Percentiles rank a stretch among this genome's conserved stretches.
These are phyloP conservation scores for Myxozyma neglecta DNA, from an alignment of 805 yeast genomes.

Conservation along the genomic window DNA sequence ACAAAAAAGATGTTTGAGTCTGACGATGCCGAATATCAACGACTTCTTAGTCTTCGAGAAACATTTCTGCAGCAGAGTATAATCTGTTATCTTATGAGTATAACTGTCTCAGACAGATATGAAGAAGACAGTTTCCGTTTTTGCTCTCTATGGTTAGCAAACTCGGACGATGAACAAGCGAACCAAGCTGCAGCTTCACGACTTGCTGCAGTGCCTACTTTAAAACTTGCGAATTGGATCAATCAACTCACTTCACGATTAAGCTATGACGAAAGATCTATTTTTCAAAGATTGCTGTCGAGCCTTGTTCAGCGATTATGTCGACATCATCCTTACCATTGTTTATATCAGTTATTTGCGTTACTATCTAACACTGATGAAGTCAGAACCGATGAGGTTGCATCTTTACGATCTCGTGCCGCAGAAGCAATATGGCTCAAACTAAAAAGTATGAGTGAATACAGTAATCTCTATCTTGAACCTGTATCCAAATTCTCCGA, in stretches of 20 bases:
- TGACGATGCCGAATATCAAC: constrained; percentile 51
- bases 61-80: constrained; percentile 55
- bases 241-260: constrained; percentile 71
- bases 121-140: constrained; percentile 69
- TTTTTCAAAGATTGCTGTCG: constrained; percentile 62
- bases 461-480: constrained; percentile 33
- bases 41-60: constrained; percentile 43
- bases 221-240: constrained; percentile 74
- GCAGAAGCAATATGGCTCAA: constrained; percentile 52
- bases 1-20: constrained; percentile 42
- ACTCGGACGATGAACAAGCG: constrained; percentile 48
- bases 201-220: constrained; percentile 50
- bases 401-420: constrained; percentile 51
- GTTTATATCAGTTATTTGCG: constrained; percentile 50
- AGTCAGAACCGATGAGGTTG: constrained; percentile 40
- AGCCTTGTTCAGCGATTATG: constrained; percentile 51
- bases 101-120: constrained; percentile 47
- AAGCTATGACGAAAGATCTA: constrained; percentile 48
- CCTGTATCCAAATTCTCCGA: constrained; percentile 55
- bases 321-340: constrained; percentile 67
- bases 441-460: constrained; percentile 36
- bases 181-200: constrained; percentile 44
- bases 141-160: constrained; percentile 80
- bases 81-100: constrained; percentile 57
- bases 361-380: constrained; percentile 16